A percentile compares a stretch with the other conserved stretches of the same genome.
These are phyloP conservation scores for Coemansia reversa DNA, from an alignment of 192 early-diverging fungal species.

Conservation along the genomic window DNA sequence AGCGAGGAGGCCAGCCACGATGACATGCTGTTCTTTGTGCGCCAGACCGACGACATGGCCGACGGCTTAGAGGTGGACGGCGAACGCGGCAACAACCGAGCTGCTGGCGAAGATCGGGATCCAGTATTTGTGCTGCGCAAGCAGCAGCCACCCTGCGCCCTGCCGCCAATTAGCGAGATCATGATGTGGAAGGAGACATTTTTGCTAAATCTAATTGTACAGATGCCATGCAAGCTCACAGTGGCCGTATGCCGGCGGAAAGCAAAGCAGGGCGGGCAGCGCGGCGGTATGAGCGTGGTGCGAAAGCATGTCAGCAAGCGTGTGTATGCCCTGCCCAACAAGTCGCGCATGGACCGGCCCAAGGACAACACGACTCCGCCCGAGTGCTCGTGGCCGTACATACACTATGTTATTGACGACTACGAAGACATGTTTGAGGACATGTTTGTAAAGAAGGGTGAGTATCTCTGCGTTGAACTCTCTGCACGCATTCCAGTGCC, in stretches of 20 bases:
- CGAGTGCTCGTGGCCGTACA: conserved; percentile 87
- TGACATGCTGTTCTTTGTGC: conserved; percentile 87
- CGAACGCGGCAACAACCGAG: neutral
- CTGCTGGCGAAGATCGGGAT: conserved; percentile 51
- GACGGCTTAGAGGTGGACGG: conserved; percentile 15
- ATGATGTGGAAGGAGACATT: conserved; percentile 93
- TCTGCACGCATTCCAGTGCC: conserved; percentile 70
- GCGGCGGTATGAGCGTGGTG: conserved; percentile 70
- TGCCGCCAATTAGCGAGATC: conserved; percentile 68
- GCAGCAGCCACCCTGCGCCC: conserved; percentile 54
- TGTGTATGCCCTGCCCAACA: conserved; percentile 87
- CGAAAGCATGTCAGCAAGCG: conserved; percentile 66
- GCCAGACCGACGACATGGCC: conserved; percentile 41
- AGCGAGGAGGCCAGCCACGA: conserved; percentile 67
- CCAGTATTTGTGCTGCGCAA: conserved; percentile 86
- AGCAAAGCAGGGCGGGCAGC: conserved; percentile 54
- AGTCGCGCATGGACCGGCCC: conserved; percentile 83
- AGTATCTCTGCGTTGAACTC: conserved; percentile 90
- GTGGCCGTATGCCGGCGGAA: conserved; percentile 79
- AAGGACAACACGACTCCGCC: conserved; percentile 76
- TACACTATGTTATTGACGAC: conserved; percentile 93
- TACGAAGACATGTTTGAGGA: conserved; percentile 89
- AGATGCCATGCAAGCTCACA: conserved; percentile 87
- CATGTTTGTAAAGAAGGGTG: conserved; percentile 77
- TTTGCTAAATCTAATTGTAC: conserved; percentile 86